Base-by-base conservation (phyloP, 2,329 filamentous ascomycete genomes). In the Ophiocordyceps camponoti-floridani region DNA sequence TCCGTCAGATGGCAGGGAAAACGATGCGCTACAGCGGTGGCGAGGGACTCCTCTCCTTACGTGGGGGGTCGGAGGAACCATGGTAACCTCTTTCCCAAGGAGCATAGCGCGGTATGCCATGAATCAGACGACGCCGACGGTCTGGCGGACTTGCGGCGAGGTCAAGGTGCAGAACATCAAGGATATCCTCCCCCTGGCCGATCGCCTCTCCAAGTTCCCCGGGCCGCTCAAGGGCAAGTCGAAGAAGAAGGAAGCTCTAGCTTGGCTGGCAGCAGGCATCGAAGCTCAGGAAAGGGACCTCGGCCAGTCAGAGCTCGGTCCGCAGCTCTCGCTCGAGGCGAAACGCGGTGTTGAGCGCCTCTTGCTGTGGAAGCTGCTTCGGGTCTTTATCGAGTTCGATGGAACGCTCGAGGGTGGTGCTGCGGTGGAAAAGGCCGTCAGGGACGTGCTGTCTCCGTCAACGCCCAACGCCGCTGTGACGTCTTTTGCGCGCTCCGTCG, bases 191-290 rank as follows among this genome's bases (percentile, higher is more conserved):
- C 78, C 84, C 4, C 65, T 87, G 9, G 68, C 76, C 23, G 85
- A 91, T 31, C 73, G 79, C 2, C 65, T 91, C 43, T 72, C 77
- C 16, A 86, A 80, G 52, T 96, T 96, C 55, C 91, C 91, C 0
- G 91, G 91, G 0, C 91, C 93, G 3, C 66, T 98, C 27, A 87
- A 82, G 60, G 74, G 79, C 38, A 96, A 95, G 58, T 78, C 80
- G 1, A 96, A 94, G 69, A 98, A 98, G 70, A 98, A 96, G 66
- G 89, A 98, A 45, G 75, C 86, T 0, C 53, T 88, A 40, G 62
- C 76, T 2, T 98, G 93, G 91, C 68, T 98, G 41, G 74, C 71
- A 4, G 67, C 73, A 47, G 85, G 81, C 44, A 89, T 96, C 46
- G 79, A 84, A 35, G 66, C 66, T 1, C 63, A 95, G 33, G 84